A percentile compares a stretch with the other conserved stretches of the same genome.
phyloP scores from a whole-genome alignment of 768 basidiomycete species.

The Cystofilobasidium bisporidii region DNA sequence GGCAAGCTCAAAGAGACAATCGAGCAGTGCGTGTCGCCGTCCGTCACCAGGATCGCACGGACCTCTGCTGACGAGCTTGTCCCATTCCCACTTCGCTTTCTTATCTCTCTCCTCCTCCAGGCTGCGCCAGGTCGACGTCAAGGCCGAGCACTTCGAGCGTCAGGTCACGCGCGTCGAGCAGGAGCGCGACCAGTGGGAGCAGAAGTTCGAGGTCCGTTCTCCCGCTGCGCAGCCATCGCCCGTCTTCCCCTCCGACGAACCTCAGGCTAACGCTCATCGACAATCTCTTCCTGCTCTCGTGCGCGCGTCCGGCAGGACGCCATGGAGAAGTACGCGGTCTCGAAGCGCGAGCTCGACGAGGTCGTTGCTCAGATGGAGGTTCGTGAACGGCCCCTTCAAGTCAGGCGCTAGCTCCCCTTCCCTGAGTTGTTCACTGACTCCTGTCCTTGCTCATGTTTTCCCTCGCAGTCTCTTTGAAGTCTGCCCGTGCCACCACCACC shows the following conservation, averaged over 20 bases:
- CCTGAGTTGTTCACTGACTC: neutral
- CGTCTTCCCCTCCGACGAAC: too few relatives aligned
- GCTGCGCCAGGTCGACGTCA: constrained; percentile 91
- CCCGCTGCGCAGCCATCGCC: neutral
- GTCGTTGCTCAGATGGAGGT: constrained; percentile 63
- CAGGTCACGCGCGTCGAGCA: constrained; percentile 75
- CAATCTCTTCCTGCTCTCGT: neutral
- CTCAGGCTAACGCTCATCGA: too few relatives aligned
- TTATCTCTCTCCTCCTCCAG: constrained; percentile 44
- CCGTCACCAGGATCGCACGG: too few relatives aligned
- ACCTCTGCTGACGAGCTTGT: neutral
- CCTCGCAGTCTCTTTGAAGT: constrained; percentile 17
- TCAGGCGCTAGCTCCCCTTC: too few relatives aligned
- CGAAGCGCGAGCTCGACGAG: constrained; percentile 75
- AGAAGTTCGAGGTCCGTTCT: constrained; percentile 75
- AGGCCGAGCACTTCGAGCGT: constrained; percentile 96
- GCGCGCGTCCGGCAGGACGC: constrained; percentile 55
- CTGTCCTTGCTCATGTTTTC: too few relatives aligned
- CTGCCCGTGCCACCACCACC: neutral
- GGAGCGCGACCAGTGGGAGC: constrained; percentile 87
- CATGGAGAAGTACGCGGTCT: constrained; percentile 56
- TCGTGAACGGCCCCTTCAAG: too few relatives aligned
- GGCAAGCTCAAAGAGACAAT: constrained; percentile 93
- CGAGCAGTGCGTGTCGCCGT: constrained; percentile 92
- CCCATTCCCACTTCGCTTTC: too few relatives aligned